Evolutionary conservation across 345 rosid species (phyloP), one percentile per base, ranked within the genome.

Genomic region (Eutrema japonicum): DNA sequence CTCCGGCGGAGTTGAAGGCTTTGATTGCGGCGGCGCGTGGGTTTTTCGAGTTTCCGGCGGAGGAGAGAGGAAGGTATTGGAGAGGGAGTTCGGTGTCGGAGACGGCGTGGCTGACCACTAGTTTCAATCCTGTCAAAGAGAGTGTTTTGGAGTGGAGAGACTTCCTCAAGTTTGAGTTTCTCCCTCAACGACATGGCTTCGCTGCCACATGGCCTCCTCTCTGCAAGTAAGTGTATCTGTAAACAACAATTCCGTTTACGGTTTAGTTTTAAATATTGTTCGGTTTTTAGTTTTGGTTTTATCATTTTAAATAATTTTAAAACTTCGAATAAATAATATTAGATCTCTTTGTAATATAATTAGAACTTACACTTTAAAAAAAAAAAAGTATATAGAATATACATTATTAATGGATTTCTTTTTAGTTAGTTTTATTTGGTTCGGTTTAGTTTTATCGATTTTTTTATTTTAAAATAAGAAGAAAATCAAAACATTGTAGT

Each of bases 131-230:
- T 71, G 61, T 14, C 53, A 56, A 56, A 26, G 76, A 70, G 26
- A 64, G 66, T 48, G 47, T 76, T 49, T 49, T 86, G 36, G 86
- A 82, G 72, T 82, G 83, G 87, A 84, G 83, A 73, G 87, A 86
- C 49, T 83, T 70, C 38, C 70, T 79, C 6, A 82, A 86, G 71
- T 76, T 80, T 66, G 77, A 66, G 68, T 72, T 14, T 65, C 47
- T 77, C 66, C 68, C 77, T 66, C 63, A 72, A 29, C 50, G 2
- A 33, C 77, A 66, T 52, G 64, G 47, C 33, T 71, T 46, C 10
- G 11, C 68, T 27, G 42, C 57, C 58, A 49, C 38, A 30, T 77
- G 81, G 81, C 77, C 81, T 30, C 13, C 22, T 59, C 52, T 72
- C 16, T 77, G 81, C 77, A 77, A 59, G 81, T 72, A 66, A 51